Base-by-base conservation (phyloP, 2,329 filamentous ascomycete species). In the Anthostomella pinea region DNA sequence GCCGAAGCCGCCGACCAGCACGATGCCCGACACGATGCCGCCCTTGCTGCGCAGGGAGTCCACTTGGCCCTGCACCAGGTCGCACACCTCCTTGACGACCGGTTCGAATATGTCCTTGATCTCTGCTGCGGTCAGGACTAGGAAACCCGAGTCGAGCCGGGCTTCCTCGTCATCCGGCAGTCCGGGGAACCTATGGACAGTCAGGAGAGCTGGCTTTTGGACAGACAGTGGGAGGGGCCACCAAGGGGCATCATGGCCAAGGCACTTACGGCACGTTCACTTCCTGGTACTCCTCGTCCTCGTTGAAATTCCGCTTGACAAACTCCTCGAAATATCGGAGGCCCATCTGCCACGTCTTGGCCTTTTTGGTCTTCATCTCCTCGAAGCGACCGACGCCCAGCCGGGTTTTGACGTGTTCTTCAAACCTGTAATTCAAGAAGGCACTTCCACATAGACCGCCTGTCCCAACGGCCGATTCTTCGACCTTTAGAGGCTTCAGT, bases 321-420 rank as follows among this genome's bases (percentile, higher is more conserved):
- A 87, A 89, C 56, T 90, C 85, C 53, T 91, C 86, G 60, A 88
- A 91, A 55, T 88, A 89, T 37, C 79, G 76, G 33, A 90, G 67
- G 2, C 81, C 86, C 79, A 83, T 83, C 58, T 83, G 85, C 84
- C 85, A 90, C 1, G 82, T 87, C 62, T 86, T 88, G 3, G 75
- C 76, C 60, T 88, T 88, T 63, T 85, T 86, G 34, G 77, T 60
- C 57, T 85, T 85, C 82, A 91, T 88, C 62, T 81, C 77, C 19
- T 83, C 77, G 54, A 88, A 88, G 3, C 75, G 68, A 21, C 74
- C 74, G 23, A 73, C 69, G 2, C 86, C 86, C 8, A 91, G 74
- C 2, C 85, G 75, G 36, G 63, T 68, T 49, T 77, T 75, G 23
- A 90, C 81, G 52, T 88, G 80, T 53, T 89, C 86, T 57, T 89